Base-by-base conservation (phyloP, 2,329 filamentous ascomycete species). In the Penicillium sp. region DNA sequence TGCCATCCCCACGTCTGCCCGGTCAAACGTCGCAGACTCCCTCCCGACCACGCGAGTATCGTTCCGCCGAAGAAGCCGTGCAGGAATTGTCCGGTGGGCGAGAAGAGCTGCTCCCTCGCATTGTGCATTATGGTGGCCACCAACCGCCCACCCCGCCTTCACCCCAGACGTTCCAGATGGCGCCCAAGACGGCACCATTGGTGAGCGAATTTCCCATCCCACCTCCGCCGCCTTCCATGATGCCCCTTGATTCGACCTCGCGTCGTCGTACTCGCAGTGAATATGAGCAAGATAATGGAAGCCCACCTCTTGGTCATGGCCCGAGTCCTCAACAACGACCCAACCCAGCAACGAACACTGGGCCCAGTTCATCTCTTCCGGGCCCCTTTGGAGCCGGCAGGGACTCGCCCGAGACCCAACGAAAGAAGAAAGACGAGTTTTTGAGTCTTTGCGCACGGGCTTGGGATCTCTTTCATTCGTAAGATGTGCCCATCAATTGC, bases 401-500 rank as follows among this genome's bases (percentile, higher is more conserved):
- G 44, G 88, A 92, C 57, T 89, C 80, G 50, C 87, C 85, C 6
- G 88, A 92, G 53, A 86, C 81, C 4, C 82, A 86, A 61, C 75
- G 79, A 53, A 82, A 77, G 57, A 96, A 96, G 78, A 88, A 88
- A 60, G 88, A 95, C 29, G 87, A 95, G 62, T 98, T 98, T 59
- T 71, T 98, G 48, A 73, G 77, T 39, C 70, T 96, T 33, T 95
- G 90, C 61, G 80, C 86, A 51, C 75, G 86, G 56, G 92, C 92
- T 6, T 98, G 92, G 92, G 92, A 98, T 68, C 67, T 98, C 17
- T 95, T 96, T 66, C 92, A 96, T 70, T 95, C 88, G 45, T 95
- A 69, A 77, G 31, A 8, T n/a, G 25, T 22, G n/a, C 18, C 9
- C 18, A 22, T 9, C 18, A 22, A 5, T 22, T 22, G 18, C 18